Evolutionary conservation across 176 grass and related monocot genomes (phyloP).

Genomic region (Zizania latifolia): DNA sequence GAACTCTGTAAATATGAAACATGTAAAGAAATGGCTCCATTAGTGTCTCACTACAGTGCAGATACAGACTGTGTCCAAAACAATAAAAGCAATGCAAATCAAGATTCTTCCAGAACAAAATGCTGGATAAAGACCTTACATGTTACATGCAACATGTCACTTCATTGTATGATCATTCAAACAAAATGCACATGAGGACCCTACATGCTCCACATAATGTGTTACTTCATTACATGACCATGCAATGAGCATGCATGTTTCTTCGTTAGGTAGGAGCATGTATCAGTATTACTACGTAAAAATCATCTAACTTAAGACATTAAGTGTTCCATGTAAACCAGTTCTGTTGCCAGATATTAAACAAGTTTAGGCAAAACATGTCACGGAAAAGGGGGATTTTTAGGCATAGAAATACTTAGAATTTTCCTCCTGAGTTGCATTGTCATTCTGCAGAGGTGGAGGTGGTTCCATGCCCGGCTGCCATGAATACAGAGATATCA

Average conservation of each 20-base stretch:
- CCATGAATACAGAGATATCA: slow-evolving; percentile 35
- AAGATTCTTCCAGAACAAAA: background rate
- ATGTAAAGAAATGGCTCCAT: background rate
- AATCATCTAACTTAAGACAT: background rate
- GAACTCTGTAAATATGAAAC: slow-evolving; percentile 49
- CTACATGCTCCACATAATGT: background rate
- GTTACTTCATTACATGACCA: background rate
- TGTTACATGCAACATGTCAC: background rate
- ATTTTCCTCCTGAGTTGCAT: slow-evolving; percentile 57
- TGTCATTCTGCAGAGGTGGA: slow-evolving; percentile 44
- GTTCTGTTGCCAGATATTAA: background rate
- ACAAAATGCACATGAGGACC: background rate
- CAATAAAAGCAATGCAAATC: background rate
- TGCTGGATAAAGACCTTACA: slow-evolving; percentile 3
- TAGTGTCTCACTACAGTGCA: background rate
- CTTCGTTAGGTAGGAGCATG: background rate
- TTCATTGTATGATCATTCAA: background rate
- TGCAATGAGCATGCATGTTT: background rate
- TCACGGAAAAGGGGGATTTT: background rate
- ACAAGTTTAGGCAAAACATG: background rate
- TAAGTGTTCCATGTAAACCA: slow-evolving; percentile 12
- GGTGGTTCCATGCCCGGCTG: slow-evolving; percentile 58
- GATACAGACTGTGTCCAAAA: background rate
- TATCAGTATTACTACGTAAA: background rate
- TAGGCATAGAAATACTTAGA: slow-evolving; percentile 64